Percentiles rank a stretch among this genome's conserved stretches.
Evolutionary conservation across 2,329 filamentous ascomycete species (phyloP).

Genomic region (Ophiostoma fasciatum): DNA sequence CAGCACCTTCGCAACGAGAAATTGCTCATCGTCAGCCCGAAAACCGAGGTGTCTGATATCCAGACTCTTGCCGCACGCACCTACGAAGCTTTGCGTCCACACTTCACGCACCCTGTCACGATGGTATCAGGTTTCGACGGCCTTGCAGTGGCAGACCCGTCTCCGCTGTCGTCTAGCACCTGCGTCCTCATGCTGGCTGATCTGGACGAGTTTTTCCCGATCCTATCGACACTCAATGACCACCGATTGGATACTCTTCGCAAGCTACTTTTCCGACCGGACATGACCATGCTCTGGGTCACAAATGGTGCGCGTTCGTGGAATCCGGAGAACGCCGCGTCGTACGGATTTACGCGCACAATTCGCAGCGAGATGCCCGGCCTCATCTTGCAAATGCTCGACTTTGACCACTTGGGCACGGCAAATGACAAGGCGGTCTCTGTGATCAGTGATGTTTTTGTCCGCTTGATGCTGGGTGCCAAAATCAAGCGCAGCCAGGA

Average conservation of each 20-base stretch:
- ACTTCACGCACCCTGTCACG: background rate
- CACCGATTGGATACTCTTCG: constrained; percentile 15
- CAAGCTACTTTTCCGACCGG: constrained; percentile 14
- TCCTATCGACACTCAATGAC: constrained; percentile 21
- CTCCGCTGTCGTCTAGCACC: constrained; percentile 12
- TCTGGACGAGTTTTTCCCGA: constrained; percentile 16
- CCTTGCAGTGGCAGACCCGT: constrained; percentile 1
- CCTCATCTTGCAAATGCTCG: constrained; percentile 18
- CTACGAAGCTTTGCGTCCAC: background rate
- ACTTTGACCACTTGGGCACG: constrained; percentile 13
- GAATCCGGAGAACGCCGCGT: constrained; percentile 17
- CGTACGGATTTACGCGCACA: constrained; percentile 19
- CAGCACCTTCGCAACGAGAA: background rate
- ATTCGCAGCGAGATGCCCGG: constrained; percentile 19
- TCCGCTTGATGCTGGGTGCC: constrained; percentile 11
- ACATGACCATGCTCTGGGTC: constrained; percentile 19
- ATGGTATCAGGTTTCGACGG: constrained; percentile 14
- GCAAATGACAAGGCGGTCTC: background rate
- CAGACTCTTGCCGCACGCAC: background rate
- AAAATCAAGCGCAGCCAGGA: background rate
- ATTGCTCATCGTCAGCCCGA: background rate
- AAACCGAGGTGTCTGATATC: background rate
- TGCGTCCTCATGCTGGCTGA: constrained; percentile 22
- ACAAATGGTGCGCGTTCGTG: constrained; percentile 12
- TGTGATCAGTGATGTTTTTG: constrained; percentile 12